Base-by-base conservation (phyloP, 345 rosid genomes). In the Populus davidiana region DNA sequence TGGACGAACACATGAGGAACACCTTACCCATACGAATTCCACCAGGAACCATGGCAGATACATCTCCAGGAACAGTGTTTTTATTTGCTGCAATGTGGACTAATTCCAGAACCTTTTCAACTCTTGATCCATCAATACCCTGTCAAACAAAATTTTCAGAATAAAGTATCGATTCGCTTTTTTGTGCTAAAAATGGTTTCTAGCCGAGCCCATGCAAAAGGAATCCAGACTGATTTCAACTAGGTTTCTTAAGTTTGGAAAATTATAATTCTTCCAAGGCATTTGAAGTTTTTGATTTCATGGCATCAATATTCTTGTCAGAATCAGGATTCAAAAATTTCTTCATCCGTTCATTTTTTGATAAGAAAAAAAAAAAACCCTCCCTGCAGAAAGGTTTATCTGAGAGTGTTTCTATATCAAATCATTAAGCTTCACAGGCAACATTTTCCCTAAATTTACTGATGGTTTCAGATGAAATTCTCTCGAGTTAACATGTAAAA, bases 21-120 rank as follows among this genome's bases (percentile, higher is more conserved):
- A 61, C 61, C 86, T 54, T 91, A 94, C 98, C 98, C 98, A 94
- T 93, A 38, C 95, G 91, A 80, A 94, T 90, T 72, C 98, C 97
- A 82, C 98, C 99, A 69, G 98, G 99, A 86, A 93, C 98, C 96
- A 93, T 91, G 80, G 98, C 98, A 33, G 98, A 95, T 75, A 95
- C 96, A 88, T 95, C 98, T n/a, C 98, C 97, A 3, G 99, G 97
- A 76, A 95, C 99, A 29, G 97, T 93, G 86, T 95, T 95, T 69
- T 95, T 91, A 83, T 93, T 94, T 69, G 99, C 95, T 35, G 99
- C 97, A 49, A 95, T 93, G 76, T 95, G 98, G 79, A 95, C 97
- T 0, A 83, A 84, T 84, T 95, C 99, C 81, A 93, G 70, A 56
- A 95, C 98, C 82, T 94, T 94, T 74, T 94, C 99, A 70, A 93